Percentiles rank a stretch among this genome's conserved stretches.
phyloP scores from a whole-genome alignment of 805 yeast genomes.

The Candida pini region DNA sequence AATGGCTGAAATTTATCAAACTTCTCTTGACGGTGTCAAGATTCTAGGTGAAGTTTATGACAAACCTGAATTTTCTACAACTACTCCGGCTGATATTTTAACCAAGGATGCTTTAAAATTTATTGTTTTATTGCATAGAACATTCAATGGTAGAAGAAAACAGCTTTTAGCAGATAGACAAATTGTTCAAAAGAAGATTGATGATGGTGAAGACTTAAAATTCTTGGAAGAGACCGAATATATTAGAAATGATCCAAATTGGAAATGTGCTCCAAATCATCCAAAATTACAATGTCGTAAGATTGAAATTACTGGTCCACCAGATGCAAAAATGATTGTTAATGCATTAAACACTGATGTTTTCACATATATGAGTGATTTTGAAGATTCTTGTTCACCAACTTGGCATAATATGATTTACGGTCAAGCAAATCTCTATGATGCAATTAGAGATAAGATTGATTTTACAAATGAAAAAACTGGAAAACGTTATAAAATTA shows the following conservation, averaged over 20 bases:
- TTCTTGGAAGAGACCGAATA: slow-evolving; percentile 63
- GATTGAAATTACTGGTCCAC: slow-evolving; percentile 82
- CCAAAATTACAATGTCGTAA: slow-evolving; percentile 71
- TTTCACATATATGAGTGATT: slow-evolving; percentile 81
- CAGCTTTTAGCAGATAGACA: slow-evolving; percentile 58
- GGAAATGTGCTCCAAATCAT: slow-evolving; percentile 73
- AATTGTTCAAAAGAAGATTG: slow-evolving; percentile 53
- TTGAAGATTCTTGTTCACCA: slow-evolving; percentile 81
- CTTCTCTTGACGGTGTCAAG: slow-evolving; percentile 44
- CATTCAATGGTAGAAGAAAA: slow-evolving; percentile 59
- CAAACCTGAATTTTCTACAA: slow-evolving; percentile 31
- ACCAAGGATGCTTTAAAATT: slow-evolving; percentile 59
- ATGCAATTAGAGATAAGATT: slow-evolving; percentile 66
- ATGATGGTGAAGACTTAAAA: slow-evolving; percentile 54
- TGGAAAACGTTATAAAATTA: slow-evolving; percentile 35
- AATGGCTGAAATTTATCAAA: slow-evolving; percentile 24
- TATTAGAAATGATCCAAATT: slow-evolving; percentile 65
- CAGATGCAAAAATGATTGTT: slow-evolving; percentile 77
- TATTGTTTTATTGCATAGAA: slow-evolving; percentile 66
- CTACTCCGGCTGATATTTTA: slow-evolving; percentile 46
- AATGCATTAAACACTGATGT: slow-evolving; percentile 76
- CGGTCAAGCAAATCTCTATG: slow-evolving; percentile 76
- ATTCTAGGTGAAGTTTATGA: slow-evolving; percentile 43
- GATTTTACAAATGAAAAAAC: slow-evolving; percentile 36
- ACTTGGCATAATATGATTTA: slow-evolving; percentile 76